Evolutionary conservation across 805 yeast genomes (phyloP), one percentile per base, ranked within the genome.

Genomic region (Ogataea methylovora): DNA sequence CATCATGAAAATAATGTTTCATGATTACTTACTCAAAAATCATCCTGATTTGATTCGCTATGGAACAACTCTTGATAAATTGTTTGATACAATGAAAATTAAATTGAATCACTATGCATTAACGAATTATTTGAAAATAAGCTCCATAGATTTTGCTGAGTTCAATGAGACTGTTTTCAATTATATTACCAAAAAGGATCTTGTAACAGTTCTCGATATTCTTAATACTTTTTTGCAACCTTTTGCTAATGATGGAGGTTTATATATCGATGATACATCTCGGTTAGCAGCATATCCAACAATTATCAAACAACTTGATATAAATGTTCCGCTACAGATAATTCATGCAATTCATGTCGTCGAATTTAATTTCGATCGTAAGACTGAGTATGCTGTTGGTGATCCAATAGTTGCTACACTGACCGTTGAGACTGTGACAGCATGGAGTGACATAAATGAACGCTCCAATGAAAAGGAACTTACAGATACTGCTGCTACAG

Each of bases 311-410:
- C 45, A 39, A 12, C 39, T 61, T 9, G 30, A 45, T 21, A 76
- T 84, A 32, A 61, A 69, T 3, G 90, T 83, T 5, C 69, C 79
- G 0, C 60, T 81, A 15, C 90, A 92, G 0, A 54, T 63, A 4
- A 67, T 77, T 8, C 71, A 76, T 41, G 65, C 74, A 14, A 65
- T 83, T 15, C 87, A 81, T 44, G 65, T 71, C 8, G 69, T 77
- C 7, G 76, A 74, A 36, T 64, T 66, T 38, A 41, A 55, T 1
- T 69, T 59, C 40, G 58, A 58, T 4, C 52, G 55, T 27, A 56
- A 61, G 22, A 42, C 60, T 8, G 75, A 69, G 32, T 75, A 67
- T 41, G 51, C 68, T 8, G 76, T 83, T 1, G 92, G 92, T 3
- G 77, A 74, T 32, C 76, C 82, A 1, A 70, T 84, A n/a, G 40